Conservation (phyloP, 2,329 filamentous ascomycete genomes). For the Sclerotinia subarctica region DNA sequence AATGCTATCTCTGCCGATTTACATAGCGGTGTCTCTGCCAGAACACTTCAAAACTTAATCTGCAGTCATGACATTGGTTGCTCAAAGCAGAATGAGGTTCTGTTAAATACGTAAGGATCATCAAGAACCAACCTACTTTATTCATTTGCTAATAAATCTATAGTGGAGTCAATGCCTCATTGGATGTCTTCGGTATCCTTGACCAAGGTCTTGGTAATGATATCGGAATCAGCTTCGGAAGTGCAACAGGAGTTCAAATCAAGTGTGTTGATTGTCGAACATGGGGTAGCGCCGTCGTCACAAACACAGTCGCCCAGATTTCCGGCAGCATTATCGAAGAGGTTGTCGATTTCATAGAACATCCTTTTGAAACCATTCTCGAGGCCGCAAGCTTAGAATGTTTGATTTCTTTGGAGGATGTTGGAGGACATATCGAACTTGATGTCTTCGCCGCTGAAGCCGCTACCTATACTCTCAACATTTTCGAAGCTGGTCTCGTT, state of each 20-base stretch:
- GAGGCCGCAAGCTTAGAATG: slow-evolving; percentile 27
- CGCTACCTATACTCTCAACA: slow-evolving; percentile 26
- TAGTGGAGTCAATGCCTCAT: slow-evolving; percentile 18
- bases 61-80: slow-evolving; percentile 18
- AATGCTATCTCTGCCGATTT: neutral
- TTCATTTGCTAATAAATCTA: slow-evolving; percentile 9
- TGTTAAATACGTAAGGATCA: slow-evolving; percentile 29
- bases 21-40: neutral
- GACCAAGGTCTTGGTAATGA: neutral
- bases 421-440: slow-evolving; percentile 31
- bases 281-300: slow-evolving; percentile 30
- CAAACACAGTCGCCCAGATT: slow-evolving; percentile 26
- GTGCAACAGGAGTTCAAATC: slow-evolving; percentile 16
- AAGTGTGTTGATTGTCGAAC: slow-evolving; percentile 31
- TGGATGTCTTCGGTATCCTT: slow-evolving; percentile 17
- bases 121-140: neutral
- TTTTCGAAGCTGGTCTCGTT: slow-evolving; percentile 25
- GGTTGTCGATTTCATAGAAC: slow-evolving; percentile 26
- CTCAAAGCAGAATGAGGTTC: slow-evolving; percentile 23
- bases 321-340: slow-evolving; percentile 21
- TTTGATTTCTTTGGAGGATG: slow-evolving; percentile 26
- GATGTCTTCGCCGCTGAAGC: slow-evolving; percentile 25
- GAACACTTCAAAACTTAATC: neutral
- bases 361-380: slow-evolving; percentile 25
- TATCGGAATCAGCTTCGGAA: slow-evolving; percentile 15